Conservation (phyloP, 1,139 yeast species). For the Blastobotrys apis region DNA sequence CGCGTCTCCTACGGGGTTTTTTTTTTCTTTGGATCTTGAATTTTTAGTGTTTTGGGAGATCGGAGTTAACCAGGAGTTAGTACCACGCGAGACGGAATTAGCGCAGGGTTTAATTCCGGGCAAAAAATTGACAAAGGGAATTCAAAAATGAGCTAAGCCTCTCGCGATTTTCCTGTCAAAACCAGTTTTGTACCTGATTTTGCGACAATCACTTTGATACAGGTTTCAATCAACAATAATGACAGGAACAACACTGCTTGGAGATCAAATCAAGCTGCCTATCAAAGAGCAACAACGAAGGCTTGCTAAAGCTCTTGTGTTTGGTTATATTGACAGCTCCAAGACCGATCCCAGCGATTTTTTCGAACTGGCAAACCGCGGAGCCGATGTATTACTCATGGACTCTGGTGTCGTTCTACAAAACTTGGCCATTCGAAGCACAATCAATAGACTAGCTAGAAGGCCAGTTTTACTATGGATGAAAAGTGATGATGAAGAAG, state of each 20-base stretch:
- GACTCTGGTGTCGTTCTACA: slow-evolving; percentile 26
- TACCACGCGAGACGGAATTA: too few species aligned
- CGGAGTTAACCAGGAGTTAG: too few species aligned
- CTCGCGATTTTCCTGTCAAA: too few species aligned
- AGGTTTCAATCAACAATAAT: too few species aligned
- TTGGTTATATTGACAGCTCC: slow-evolving; percentile 23
- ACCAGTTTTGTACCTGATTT: too few species aligned
- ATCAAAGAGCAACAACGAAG: slow-evolving; percentile 20
- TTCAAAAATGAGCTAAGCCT: too few species aligned
- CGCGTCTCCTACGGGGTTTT: not conserved
- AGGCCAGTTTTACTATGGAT: slow-evolving; percentile 27
- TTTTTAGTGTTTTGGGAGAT: too few species aligned
- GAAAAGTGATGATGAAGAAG: slow-evolving; percentile 16
- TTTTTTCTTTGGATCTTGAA: too few species aligned
- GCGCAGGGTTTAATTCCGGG: too few species aligned
- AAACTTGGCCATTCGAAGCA: slow-evolving; percentile 25
- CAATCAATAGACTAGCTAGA: slow-evolving; percentile 21
- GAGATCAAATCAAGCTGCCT: slow-evolving; percentile 17
- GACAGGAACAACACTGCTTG: slow-evolving; percentile 12
- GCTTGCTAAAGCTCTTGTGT: slow-evolving; percentile 20
- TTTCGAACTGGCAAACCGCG: slow-evolving; percentile 19
- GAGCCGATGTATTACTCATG: slow-evolving; percentile 22
- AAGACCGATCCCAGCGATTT: slow-evolving; percentile 29
- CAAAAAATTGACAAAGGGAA: too few species aligned
- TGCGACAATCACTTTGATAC: too few species aligned